Evolutionary conservation across 345 rosid species (phyloP), one percentile per base, ranked within the genome.

Genomic region (Streptanthus diversifolius): DNA sequence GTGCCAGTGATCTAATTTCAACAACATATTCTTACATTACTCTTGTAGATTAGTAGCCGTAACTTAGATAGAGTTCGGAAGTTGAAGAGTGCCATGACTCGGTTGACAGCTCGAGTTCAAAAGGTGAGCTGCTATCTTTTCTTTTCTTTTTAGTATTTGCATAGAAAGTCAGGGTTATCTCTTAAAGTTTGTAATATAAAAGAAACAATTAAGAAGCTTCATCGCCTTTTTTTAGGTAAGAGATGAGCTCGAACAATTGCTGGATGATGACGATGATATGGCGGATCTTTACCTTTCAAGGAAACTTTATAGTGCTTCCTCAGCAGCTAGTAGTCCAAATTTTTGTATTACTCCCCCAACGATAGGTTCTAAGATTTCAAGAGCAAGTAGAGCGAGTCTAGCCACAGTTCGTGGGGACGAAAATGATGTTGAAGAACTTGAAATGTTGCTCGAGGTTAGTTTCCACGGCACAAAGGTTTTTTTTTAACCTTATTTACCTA

Each of bases 231-330:
- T 83, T 65, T 65, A 95, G 97, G 98, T 95, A 66, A 87, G 99
- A 70, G 98, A 91, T 83, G 98, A 91, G 70, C 98, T 95, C 52
- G 98, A 90, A 74, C 98, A 91, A 44, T 81, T 91, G 49, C 84
- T 95, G 76, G 98, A 91, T 85, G 98, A 95, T 76, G 99, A 95
- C 30, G 99, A 92, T 73, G 99, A 95, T 72, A 95, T 95, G 99
- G 96, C 97, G 52, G 97, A 95, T 71, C 90, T 95, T 36, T 95
- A 90, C 84, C 80, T 95, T 77, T 90, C 99, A 29, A 90, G 98
- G 78, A 95, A 95, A 80, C 73, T 88, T 73, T 86, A 82, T 30
- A 82, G 88, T 49, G 75, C 87, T 58, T 80, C 85, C 60, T 85
- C 98, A 24, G 96, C 96, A 47, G 55, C 58, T 52, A 91, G 93